Evolutionary conservation across 75 land plant genomes (phyloP).

Genomic region (Isoetes taiwanensis): DNA sequence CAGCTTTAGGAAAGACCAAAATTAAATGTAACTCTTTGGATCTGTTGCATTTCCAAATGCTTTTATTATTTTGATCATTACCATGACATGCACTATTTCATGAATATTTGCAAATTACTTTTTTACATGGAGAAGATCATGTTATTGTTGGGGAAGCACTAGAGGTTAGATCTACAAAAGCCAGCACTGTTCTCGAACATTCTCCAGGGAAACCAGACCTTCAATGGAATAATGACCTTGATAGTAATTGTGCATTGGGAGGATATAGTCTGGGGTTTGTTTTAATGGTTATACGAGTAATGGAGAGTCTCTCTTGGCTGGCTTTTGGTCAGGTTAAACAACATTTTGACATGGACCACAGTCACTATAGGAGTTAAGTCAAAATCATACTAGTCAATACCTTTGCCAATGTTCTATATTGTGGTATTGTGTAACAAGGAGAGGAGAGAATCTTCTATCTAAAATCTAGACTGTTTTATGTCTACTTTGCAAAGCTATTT

Average conservation of each 20-base stretch:
- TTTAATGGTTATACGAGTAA: conserved; percentile 53
- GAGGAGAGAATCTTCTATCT: background rate
- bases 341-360: no score
- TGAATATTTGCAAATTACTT: background rate
- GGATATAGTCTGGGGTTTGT: conserved; percentile 86
- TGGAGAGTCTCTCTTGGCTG: background rate
- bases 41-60: no score
- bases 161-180: conserved; percentile 45
- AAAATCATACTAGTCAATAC: background rate
- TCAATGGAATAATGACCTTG: conserved; percentile 61
- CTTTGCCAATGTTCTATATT: background rate
- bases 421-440: background rate
- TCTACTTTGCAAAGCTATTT: no score
- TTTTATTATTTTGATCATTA: no score
- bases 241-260: conserved; percentile 65
- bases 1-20: no score
- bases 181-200: conserved; percentile 23
- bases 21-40: no score
- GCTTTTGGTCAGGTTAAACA: background rate
- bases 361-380: background rate
- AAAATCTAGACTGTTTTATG: background rate
- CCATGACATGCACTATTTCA: no score
- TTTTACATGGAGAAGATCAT: conserved; percentile 60
- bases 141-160: conserved; percentile 84
- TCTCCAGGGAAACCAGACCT: conserved; percentile 44